These are phyloP conservation scores for Macadamia tetraphylla DNA, from an alignment of 164 flowering plant species.

Conservation along the genomic window DNA sequence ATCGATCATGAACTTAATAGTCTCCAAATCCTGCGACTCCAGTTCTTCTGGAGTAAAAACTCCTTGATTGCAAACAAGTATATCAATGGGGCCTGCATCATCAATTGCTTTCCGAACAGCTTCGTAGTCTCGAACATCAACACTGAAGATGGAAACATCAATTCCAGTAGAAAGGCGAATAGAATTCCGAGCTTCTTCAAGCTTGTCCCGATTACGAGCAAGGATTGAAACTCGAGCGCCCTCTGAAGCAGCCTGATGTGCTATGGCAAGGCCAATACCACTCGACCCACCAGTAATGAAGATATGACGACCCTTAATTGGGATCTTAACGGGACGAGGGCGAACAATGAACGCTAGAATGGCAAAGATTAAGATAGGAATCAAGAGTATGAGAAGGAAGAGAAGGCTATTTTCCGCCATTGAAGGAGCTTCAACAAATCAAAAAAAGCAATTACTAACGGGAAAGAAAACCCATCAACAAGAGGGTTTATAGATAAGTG, in stretches of 20 bases:
- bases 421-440: slow-evolving; percentile 11
- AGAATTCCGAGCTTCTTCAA: slow-evolving; percentile 57
- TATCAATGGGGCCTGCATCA: slow-evolving; percentile 64
- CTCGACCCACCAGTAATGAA: slow-evolving; percentile 96
- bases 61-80: slow-evolving; percentile 76
- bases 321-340: slow-evolving; percentile 54
- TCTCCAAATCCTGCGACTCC: slow-evolving; percentile 57
- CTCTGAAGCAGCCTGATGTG: slow-evolving; percentile 58
- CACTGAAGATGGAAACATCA: slow-evolving; percentile 51
- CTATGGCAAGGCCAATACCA: slow-evolving; percentile 89
- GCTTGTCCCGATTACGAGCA: slow-evolving; percentile 58
- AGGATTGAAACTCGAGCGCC: slow-evolving; percentile 87
- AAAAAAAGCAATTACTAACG: no score
- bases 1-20: slow-evolving; percentile 71
- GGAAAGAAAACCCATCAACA: no score
- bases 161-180: slow-evolving; percentile 69
- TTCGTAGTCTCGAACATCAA: slow-evolving; percentile 69
- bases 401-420: slow-evolving; percentile 35
- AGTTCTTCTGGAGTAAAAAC: slow-evolving; percentile 59
- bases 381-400: slow-evolving; percentile 26
- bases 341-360: slow-evolving; percentile 42
- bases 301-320: slow-evolving; percentile 77
- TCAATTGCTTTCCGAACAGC: slow-evolving; percentile 43
- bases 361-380: slow-evolving; percentile 34
- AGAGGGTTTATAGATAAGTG: no score